Evolutionary conservation across 352 stramenopile species (phyloP).

Genomic region (Phytopythium mirpurense): DNA sequence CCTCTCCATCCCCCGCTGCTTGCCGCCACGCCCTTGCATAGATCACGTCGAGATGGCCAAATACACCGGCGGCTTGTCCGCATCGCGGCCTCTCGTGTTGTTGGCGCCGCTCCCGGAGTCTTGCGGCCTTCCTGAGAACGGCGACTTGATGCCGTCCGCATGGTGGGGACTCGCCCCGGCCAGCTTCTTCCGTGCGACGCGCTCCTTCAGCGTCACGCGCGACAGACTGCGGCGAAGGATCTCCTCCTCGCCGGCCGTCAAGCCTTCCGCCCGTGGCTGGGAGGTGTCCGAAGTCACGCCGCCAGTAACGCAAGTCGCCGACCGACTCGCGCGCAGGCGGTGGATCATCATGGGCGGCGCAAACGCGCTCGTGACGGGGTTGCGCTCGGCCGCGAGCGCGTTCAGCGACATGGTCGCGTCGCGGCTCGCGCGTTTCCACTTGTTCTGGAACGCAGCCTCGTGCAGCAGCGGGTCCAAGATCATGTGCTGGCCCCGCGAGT

Average conservation of each 20-base stretch:
- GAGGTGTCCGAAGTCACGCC: not conserved
- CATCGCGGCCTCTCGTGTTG: constrained; percentile 8
- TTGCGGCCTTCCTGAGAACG: not conserved
- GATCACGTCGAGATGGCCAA: constrained; percentile 66
- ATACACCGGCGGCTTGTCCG: constrained; percentile 28
- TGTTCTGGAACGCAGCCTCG: constrained; percentile 55
- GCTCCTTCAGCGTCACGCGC: constrained; percentile 45
- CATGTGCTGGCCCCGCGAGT: constrained; percentile 40
- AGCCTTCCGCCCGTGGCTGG: not conserved
- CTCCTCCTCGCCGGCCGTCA: constrained; percentile 31
- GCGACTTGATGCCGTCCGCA: not conserved
- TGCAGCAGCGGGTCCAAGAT: constrained; percentile 49
- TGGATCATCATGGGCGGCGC: constrained; percentile 25
- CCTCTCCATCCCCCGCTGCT: not conserved
- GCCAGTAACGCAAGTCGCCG: not conserved
- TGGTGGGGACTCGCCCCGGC: not conserved
- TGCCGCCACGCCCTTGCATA: not conserved
- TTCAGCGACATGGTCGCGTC: constrained; percentile 33
- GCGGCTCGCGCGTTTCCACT: constrained; percentile 32
- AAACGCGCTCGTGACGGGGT: constrained; percentile 48
- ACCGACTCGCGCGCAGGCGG: constrained; percentile 1
- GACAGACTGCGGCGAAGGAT: constrained; percentile 59
- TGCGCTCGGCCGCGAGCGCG: constrained; percentile 24
- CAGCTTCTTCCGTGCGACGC: constrained; percentile 37
- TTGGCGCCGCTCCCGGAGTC: not conserved